Evolutionary conservation across 352 stramenopile genomes (phyloP).

Genomic region (Phytophthora chlamydospora): DNA sequence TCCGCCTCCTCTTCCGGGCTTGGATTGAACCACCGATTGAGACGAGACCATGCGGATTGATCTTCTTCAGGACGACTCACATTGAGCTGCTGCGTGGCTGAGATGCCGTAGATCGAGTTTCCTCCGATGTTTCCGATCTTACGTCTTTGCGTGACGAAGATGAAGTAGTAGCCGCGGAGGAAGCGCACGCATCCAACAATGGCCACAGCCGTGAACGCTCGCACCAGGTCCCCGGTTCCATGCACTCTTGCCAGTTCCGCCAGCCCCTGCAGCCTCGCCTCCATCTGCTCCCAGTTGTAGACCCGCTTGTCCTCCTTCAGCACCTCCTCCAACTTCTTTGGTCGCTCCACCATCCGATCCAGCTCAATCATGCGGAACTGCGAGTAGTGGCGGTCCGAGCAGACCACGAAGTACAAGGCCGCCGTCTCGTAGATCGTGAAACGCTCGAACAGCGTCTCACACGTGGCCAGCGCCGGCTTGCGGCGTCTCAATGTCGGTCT

Average conservation of each 20-base stretch:
- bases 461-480: slow-evolving; percentile 69
- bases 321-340: slow-evolving; percentile 57
- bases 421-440: slow-evolving; percentile 88
- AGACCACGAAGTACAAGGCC: slow-evolving; percentile 78
- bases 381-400: slow-evolving; percentile 86
- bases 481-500: slow-evolving; percentile 59
- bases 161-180: slow-evolving; percentile 98
- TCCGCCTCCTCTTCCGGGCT: slow-evolving; percentile 86
- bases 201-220: slow-evolving; percentile 92
- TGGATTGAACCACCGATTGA: slow-evolving; percentile 87
- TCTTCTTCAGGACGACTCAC: slow-evolving; percentile 67
- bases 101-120: slow-evolving; percentile 98
- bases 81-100: slow-evolving; percentile 92
- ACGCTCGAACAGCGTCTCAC: slow-evolving; percentile 73
- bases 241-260: slow-evolving; percentile 49
- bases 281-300: slow-evolving; percentile 85
- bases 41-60: slow-evolving; percentile 59
- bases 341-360: slow-evolving; percentile 69
- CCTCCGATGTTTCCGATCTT: slow-evolving; percentile 97
- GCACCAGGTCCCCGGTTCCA: slow-evolving; percentile 51
- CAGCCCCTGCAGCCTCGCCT: slow-evolving; percentile 71
- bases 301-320: slow-evolving; percentile 68
- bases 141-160: slow-evolving; percentile 96
- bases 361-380: slow-evolving; percentile 79
- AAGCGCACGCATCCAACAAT: slow-evolving; percentile 99